These are phyloP conservation scores for Lipomyces yamadae DNA, from an alignment of 805 yeast species.

Conservation along the genomic window DNA sequence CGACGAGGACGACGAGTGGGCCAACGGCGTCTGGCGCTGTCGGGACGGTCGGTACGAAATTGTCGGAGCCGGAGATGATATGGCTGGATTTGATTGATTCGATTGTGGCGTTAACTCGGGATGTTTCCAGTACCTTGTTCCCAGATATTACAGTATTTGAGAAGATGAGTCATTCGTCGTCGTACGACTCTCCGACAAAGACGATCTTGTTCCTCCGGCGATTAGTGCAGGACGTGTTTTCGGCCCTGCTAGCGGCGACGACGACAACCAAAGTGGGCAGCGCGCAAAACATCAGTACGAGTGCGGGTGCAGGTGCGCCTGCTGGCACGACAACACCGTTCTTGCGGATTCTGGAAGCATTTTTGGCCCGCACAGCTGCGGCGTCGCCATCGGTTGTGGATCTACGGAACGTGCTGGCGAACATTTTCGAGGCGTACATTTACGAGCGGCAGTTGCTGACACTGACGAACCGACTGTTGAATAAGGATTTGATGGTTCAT, in stretches of 20 bases:
- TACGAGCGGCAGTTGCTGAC: constrained; percentile 37
- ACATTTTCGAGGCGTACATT: constrained; percentile 37
- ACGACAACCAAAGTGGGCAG: constrained; percentile 15
- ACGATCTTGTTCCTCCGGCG: constrained; percentile 33
- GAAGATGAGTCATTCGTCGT: constrained; percentile 30
- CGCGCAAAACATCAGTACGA: constrained; percentile 11
- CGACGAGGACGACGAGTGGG: background rate
- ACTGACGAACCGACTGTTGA: constrained; percentile 33
- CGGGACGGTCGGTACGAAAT: background rate
- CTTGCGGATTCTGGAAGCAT: constrained; percentile 33
- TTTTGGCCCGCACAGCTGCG: constrained; percentile 34
- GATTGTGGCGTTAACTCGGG: constrained; percentile 33
- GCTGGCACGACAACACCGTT: constrained; percentile 11
- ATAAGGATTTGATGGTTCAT: constrained; percentile 36
- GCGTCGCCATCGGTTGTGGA: constrained; percentile 37
- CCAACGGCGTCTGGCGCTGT: background rate
- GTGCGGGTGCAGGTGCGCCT: background rate
- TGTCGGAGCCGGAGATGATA: constrained; percentile 31
- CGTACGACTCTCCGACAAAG: constrained; percentile 35
- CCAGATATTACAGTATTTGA: constrained; percentile 35
- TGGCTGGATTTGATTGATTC: constrained; percentile 37
- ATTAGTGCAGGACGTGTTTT: constrained; percentile 39
- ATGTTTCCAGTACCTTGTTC: constrained; percentile 32
- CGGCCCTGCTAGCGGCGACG: constrained; percentile 36
- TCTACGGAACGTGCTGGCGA: constrained; percentile 35